These are phyloP conservation scores for Helianthus annuus DNA, from an alignment of 129 eudicot genomes.

Conservation along the genomic window DNA sequence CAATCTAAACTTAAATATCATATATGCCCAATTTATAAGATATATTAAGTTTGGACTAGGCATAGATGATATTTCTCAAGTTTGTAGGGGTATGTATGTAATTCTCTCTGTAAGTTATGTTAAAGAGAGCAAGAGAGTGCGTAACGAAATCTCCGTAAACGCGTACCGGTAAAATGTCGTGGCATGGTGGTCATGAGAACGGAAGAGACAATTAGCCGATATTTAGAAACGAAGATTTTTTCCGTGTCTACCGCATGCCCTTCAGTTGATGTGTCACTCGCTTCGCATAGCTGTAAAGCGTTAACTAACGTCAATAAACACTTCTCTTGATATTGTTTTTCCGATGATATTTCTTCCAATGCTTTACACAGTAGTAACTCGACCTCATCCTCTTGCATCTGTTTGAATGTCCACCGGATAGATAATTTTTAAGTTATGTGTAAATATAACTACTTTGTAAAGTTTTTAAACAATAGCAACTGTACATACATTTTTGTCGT, in stretches of 20 bases:
- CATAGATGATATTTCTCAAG: too few species aligned
- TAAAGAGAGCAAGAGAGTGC: slow-evolving; percentile 1
- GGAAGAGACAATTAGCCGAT: slow-evolving; percentile 70
- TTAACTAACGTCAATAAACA: slow-evolving; percentile 62
- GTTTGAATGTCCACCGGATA: slow-evolving; percentile 28
- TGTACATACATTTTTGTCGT: slow-evolving; percentile 43
- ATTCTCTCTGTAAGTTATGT: background rate
- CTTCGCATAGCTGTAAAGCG: slow-evolving; percentile 54
- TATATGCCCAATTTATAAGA: too few species aligned
- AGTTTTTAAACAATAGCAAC: background rate
- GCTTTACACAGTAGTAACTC: slow-evolving; percentile 66
- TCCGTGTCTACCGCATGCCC: slow-evolving; percentile 37
- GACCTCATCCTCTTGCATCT: slow-evolving; percentile 62
- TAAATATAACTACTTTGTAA: background rate
- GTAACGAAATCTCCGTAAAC: slow-evolving; percentile 10
- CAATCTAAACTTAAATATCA: too few species aligned
- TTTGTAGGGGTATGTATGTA: too few species aligned
- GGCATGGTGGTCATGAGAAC: slow-evolving; percentile 91
- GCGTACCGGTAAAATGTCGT: slow-evolving; percentile 76
- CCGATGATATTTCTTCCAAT: slow-evolving; percentile 71
- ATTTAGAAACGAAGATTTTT: slow-evolving; percentile 55
- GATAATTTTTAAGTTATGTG: slow-evolving; percentile 10
- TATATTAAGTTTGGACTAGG: too few species aligned
- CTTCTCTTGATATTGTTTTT: slow-evolving; percentile 77
- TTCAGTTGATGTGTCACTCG: slow-evolving; percentile 35